These are phyloP conservation scores for Limnanthes douglasii DNA, from an alignment of 345 rosid species.

Conservation along the genomic window DNA sequence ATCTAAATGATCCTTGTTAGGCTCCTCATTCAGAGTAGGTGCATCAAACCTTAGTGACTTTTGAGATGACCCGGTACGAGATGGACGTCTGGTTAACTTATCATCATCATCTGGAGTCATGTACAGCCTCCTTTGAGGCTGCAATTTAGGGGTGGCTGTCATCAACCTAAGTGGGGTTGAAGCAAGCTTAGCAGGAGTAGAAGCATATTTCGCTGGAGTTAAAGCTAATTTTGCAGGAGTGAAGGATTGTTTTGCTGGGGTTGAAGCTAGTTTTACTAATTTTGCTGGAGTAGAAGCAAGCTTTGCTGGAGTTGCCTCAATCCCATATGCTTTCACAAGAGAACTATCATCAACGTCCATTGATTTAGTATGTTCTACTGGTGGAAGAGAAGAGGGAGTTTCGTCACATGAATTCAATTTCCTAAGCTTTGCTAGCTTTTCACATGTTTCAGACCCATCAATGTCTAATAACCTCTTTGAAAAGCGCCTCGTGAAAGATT, in stretches of 20 bases:
- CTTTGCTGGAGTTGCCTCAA: constrained; percentile 6
- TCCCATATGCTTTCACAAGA: not conserved
- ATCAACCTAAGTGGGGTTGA: constrained; percentile 36
- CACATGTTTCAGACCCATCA: too few relatives aligned
- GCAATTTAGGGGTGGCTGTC: constrained; percentile 28
- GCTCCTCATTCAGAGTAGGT: constrained; percentile 13
- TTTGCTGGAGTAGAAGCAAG: constrained; percentile 6
- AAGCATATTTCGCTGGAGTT: constrained; percentile 13
- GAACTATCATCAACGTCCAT: too few relatives aligned
- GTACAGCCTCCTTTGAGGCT: constrained; percentile 31
- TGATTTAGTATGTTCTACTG: constrained; percentile 10
- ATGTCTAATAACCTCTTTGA: too few relatives aligned
- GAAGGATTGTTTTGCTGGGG: constrained; percentile 2
- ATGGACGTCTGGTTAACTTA: constrained; percentile 49
- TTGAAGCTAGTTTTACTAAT: not conserved
- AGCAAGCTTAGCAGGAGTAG: constrained; percentile 51
- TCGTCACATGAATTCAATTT: not conserved
- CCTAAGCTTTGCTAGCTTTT: too few relatives aligned
- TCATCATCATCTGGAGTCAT: constrained; percentile 34
- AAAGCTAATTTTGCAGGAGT: constrained; percentile 16
- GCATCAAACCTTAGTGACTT: constrained; percentile 54
- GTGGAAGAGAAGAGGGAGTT: not conserved
- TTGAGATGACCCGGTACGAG: constrained; percentile 12
- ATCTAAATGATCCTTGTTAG: not conserved
- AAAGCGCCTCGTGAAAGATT: constrained; percentile 25